Evolutionary conservation across 495 filamentous ascomycete genomes (phyloP).

Genomic region (Trichocladium uniseriatum): DNA sequence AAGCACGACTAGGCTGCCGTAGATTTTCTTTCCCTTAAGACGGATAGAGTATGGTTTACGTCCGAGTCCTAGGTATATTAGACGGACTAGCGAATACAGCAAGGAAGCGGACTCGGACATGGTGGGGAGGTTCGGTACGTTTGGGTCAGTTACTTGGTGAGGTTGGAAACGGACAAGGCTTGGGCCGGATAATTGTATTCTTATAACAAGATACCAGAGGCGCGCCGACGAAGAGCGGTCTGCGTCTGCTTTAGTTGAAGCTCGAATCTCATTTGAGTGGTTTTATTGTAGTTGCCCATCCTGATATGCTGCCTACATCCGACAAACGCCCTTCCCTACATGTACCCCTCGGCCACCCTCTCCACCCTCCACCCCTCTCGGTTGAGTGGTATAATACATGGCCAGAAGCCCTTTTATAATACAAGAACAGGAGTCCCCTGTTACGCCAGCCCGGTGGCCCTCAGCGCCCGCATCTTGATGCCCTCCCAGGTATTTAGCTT

Average conservation of each 20-base stretch:
- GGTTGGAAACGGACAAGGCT: neutral
- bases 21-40: too few species aligned
- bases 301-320: neutral
- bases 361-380: neutral
- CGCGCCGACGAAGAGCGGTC: too few species aligned
- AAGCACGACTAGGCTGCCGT: conserved; percentile 18
- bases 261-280: too few species aligned
- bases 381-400: conserved; percentile 6
- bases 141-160: too few species aligned
- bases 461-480: conserved; percentile 67
- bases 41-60: too few species aligned
- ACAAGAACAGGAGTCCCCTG: neutral
- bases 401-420: neutral
- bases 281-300: neutral
- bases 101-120: too few species aligned
- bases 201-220: conserved; percentile 7
- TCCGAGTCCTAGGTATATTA: too few species aligned
- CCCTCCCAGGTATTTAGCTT: conserved; percentile 92
- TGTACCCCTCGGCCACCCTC: too few species aligned
- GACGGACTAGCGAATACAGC: too few species aligned
- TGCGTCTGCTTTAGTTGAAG: neutral
- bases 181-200: neutral
- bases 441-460: conserved; percentile 51
- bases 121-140: too few species aligned
- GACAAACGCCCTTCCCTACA: neutral